Evolutionary conservation across 2,329 filamentous ascomycete species (phyloP), one percentile per base, ranked within the genome.

Genomic region (Botryotinia calthae): DNA sequence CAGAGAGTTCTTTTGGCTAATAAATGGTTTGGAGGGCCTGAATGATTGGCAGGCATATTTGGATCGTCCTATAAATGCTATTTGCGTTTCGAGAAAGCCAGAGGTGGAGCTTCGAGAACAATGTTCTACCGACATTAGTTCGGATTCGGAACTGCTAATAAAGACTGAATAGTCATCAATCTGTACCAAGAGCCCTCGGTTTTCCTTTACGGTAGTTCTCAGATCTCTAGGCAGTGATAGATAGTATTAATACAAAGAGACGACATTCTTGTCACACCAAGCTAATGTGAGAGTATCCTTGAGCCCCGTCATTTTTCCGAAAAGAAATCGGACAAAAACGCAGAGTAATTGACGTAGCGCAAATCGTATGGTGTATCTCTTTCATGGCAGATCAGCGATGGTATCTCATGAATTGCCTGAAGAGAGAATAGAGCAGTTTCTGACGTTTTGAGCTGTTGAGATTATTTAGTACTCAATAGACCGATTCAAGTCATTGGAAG

Each of bases 41-140:
- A 28, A 56, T 8, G 42, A 34, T 25, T 68, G 65, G 65, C 65
- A 68, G 48, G 16, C 65, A 56, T 68, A 68, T 40, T 12, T 68
- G 22, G 65, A 68, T 56, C 65, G 65, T 28, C 65, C 65, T 10
- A 68, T 25, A 56, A 28, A 10, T 42, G 65, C 65, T 42, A 68
- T 68, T 14, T 68, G 65, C 65, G 28, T 56, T 12, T 68, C 65
- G 48, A 68, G 22, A 34, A 68, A 68, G 25, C 65, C 48, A 56
- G 16, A n/a, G 42, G 12, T 16, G 4, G 2, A 44, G 42, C 14
- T 44, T 44, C 14, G 6, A 44, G 42, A 44, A 18, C 4, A 44
- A 16, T 44, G 42, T 44, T 18, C 2, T 12, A 18, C 4, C 25
- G 4, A 51, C 22, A n/a, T 51, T 14, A 4, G 4, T n/a, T 51